Conservation (phyloP, 257 asterid species). For the Jaltomata sinuosa region DNA sequence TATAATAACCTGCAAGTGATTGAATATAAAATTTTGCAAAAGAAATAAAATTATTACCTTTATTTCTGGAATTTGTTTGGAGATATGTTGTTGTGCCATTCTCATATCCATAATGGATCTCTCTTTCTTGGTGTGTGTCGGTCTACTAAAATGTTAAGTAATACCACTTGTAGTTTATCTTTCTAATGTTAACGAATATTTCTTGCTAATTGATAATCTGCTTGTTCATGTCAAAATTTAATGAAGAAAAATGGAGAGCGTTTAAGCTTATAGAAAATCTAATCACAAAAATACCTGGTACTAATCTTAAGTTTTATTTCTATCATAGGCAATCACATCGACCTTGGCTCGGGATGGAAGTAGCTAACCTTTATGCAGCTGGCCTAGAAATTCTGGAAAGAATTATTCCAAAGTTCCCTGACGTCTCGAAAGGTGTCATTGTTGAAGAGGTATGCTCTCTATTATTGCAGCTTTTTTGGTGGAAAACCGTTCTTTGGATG, state of each 20-base stretch:
- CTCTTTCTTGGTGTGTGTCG: neutral
- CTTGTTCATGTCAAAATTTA: neutral
- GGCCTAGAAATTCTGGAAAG: neutral
- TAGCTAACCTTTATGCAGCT: neutral
- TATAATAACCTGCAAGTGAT: neutral
- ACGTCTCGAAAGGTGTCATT: neutral
- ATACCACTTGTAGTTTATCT: neutral
- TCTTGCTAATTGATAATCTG: neutral
- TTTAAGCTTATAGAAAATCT: neutral
- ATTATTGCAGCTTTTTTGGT: neutral
- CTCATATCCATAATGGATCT: neutral
- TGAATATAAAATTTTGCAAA: neutral
- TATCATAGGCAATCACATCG: neutral
- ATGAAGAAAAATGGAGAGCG: neutral
- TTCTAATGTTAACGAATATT: neutral
- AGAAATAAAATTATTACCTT: neutral
- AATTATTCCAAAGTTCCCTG: neutral
- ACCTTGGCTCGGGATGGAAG: neutral
- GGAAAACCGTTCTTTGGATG: neutral
- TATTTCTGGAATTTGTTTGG: neutral
- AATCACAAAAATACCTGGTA: neutral
- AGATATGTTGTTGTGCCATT: neutral
- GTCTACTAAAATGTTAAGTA: neutral
- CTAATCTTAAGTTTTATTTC: neutral
- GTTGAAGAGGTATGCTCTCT: slow-evolving; percentile 3